Percentiles rank a stretch among this genome's conserved stretches.
Conservation (phyloP, 768 basidiomycete species). For the Rhizopogon salebrosus region DNA sequence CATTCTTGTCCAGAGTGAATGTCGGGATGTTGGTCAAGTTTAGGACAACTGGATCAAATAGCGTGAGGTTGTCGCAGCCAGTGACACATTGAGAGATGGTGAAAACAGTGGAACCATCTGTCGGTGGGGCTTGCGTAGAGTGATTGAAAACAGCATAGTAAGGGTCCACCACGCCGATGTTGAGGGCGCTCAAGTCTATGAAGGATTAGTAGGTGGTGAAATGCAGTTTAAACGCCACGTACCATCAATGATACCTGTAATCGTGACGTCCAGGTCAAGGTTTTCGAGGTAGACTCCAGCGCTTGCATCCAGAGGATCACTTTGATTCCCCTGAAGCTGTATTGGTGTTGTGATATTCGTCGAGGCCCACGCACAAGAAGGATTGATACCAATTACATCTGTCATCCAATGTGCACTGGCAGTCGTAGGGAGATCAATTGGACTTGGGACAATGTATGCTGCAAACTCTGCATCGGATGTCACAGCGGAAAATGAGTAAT, state of each 20-base stretch:
- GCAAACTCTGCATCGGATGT: slow-evolving; percentile 13
- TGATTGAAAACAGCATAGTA: slow-evolving; percentile 12
- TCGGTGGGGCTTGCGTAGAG: slow-evolving; percentile 11
- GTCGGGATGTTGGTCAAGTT: slow-evolving; percentile 11
- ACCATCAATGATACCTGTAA: slow-evolving; percentile 4
- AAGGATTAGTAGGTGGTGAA: background rate
- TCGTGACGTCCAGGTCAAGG: slow-evolving; percentile 14
- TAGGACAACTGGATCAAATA: background rate
- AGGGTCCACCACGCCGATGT: slow-evolving; percentile 6
- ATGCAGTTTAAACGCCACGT: background rate
- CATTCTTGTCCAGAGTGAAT: slow-evolving; percentile 8
- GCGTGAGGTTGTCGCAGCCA: slow-evolving; percentile 12
- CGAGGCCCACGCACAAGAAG: slow-evolving; percentile 21
- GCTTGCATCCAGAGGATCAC: background rate
- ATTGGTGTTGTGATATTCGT: slow-evolving; percentile 19
- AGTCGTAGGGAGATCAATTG: slow-evolving; percentile 10
- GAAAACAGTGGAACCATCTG: slow-evolving; percentile 21
- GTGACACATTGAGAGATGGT: slow-evolving; percentile 15
- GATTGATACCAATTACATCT: slow-evolving; percentile 23
- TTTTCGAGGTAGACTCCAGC: slow-evolving; percentile 12
- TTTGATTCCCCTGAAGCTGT: slow-evolving; percentile 9
- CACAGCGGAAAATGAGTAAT: slow-evolving; percentile 23
- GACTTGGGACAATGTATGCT: slow-evolving; percentile 15
- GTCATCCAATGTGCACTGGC: slow-evolving; percentile 22
- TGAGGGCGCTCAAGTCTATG: background rate